These are phyloP conservation scores for Schoenoplectus triqueter DNA, from an alignment of 202 grass and related monocot genomes.

Conservation along the genomic window DNA sequence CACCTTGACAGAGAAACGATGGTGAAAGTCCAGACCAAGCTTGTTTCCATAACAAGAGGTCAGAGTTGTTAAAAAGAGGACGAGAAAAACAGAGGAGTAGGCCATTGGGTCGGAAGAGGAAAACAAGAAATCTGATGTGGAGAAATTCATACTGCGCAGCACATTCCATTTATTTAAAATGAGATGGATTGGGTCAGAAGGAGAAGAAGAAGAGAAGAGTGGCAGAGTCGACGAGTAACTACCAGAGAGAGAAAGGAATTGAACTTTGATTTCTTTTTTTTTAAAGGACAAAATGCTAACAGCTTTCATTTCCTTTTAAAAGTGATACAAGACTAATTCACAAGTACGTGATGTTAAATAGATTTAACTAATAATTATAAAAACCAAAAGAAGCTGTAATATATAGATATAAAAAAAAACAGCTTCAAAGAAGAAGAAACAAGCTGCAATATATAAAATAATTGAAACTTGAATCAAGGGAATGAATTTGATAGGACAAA, in stretches of 20 bases:
- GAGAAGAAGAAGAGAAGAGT: not conserved
- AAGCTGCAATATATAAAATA: too few relatives aligned
- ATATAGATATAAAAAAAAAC: too few relatives aligned
- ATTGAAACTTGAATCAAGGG: too few relatives aligned
- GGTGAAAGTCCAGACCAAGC: slow-evolving; percentile 63
- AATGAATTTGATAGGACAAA: too few relatives aligned
- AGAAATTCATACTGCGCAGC: not conserved
- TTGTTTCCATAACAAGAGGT: slow-evolving; percentile 24
- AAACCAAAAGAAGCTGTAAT: too few relatives aligned
- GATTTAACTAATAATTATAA: too few relatives aligned
- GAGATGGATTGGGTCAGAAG: not conserved
- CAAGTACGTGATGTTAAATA: too few relatives aligned
- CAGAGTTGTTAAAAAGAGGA: not conserved
- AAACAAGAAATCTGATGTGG: not conserved
- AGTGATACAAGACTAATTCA: too few relatives aligned
- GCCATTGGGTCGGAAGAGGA: slow-evolving; percentile 10
- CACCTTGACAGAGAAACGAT: slow-evolving; percentile 64
- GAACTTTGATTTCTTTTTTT: too few relatives aligned
- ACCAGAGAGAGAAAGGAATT: not conserved
- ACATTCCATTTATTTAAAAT: slow-evolving; percentile 9
- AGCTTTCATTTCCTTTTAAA: too few relatives aligned
- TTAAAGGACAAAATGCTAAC: too few relatives aligned
- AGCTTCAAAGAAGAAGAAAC: too few relatives aligned
- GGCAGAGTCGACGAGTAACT: not conserved
- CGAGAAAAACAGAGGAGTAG: slow-evolving; percentile 25